Conservation (phyloP, 2,329 filamentous ascomycete genomes). For the Trichophyton benhamiae region DNA sequence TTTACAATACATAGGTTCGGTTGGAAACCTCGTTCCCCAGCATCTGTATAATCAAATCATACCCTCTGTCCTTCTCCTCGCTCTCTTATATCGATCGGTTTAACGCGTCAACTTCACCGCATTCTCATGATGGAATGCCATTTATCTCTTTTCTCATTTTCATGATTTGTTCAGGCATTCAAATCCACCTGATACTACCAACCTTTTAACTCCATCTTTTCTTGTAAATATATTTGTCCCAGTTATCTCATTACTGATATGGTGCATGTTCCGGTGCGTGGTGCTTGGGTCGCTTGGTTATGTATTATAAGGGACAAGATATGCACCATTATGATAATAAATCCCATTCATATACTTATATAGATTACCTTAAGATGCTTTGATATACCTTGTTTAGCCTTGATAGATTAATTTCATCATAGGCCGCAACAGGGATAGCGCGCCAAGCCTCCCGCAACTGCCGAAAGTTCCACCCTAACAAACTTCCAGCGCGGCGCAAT, state of each 20-base stretch:
- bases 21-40: conserved; percentile 11
- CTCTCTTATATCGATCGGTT: neutral
- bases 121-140: neutral
- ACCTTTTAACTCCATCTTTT: neutral
- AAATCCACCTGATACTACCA: neutral
- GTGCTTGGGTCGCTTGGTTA: neutral
- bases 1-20: conserved; percentile 8
- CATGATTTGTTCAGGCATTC: neutral
- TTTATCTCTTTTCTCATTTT: neutral
- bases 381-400: too few species aligned
- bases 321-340: too few species aligned
- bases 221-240: conserved; percentile 1
- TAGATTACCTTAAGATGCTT: too few species aligned
- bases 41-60: neutral
- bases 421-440: neutral
- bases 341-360: too few species aligned
- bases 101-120: neutral
- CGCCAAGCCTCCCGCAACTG: neutral
- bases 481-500: neutral
- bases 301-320: neutral
- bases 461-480: neutral
- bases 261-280: neutral
- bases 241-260: neutral
- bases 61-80: neutral
- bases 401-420: too few species aligned